Percentiles rank a stretch among this genome's conserved stretches.
Conservation (phyloP, 2,329 filamentous ascomycete species). For the Aspergillus niger region DNA sequence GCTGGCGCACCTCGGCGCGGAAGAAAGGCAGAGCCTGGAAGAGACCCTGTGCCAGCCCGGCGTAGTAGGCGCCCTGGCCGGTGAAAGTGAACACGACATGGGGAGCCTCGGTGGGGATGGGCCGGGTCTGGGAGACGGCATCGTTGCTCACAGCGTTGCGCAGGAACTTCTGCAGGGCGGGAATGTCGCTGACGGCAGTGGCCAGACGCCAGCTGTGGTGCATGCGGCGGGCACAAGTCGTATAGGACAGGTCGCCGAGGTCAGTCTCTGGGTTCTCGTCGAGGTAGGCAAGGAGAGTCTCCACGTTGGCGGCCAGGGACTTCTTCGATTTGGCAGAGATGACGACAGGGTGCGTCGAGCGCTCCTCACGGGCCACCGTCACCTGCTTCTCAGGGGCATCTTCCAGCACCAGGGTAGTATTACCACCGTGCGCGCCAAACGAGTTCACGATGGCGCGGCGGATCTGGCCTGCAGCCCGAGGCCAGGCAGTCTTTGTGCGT, state of each 20-base stretch:
- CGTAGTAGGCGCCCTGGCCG: conserved; percentile 15
- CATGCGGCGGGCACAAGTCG: conserved; percentile 59
- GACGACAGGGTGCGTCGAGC: conserved; percentile 61
- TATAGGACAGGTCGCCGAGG: conserved; percentile 60
- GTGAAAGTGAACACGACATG: conserved; percentile 15
- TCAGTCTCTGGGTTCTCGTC: conserved; percentile 38
- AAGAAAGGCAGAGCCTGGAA: conserved; percentile 24
- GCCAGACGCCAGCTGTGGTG: conserved; percentile 30
- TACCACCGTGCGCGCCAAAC: conserved; percentile 70
- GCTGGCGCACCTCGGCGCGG: conserved; percentile 24
- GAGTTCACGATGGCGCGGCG: conserved; percentile 57
- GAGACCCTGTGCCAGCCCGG: conserved; percentile 28
- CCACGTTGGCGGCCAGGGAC: conserved; percentile 39
- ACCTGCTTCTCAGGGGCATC: conserved; percentile 45
- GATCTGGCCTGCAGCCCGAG: no score
- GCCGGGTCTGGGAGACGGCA: conserved; percentile 35
- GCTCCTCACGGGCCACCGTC: conserved; percentile 48
- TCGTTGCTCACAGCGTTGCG: conserved; percentile 6
- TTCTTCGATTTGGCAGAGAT: no score
- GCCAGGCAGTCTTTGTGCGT: conserved; percentile 20
- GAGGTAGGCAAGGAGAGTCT: conserved; percentile 52
- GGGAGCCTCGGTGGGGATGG: conserved; percentile 41
- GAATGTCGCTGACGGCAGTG: conserved; percentile 1
- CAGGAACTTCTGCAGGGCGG: conserved; percentile 7
- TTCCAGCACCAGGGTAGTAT: conserved; percentile 65